Percentiles rank a stretch among this genome's conserved stretches.
Evolutionary conservation across 768 basidiomycete genomes (phyloP).

Genomic region (Amanita fuliginea): DNA sequence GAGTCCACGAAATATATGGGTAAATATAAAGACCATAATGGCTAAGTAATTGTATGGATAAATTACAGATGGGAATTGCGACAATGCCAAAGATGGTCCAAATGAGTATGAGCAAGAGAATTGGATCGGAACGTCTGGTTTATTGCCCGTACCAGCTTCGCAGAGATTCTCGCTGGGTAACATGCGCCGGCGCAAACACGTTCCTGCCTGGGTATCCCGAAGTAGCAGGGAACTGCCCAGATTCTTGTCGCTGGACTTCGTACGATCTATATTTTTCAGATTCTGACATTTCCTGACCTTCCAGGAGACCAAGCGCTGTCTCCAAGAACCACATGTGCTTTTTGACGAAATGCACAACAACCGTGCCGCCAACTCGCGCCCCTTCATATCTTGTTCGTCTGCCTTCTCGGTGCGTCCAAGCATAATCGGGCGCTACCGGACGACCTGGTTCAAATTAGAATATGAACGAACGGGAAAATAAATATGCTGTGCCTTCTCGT

Average conservation of each 20-base stretch:
- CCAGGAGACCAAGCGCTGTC: conserved; percentile 80
- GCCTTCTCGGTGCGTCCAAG: conserved; percentile 69
- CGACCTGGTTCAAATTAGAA: conserved; percentile 27
- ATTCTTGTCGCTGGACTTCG: conserved; percentile 1
- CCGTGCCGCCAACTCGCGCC: conserved; percentile 78
- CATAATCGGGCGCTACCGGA: conserved; percentile 47
- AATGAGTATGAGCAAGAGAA: not conserved
- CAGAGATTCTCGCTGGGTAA: not conserved
- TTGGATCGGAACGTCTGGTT: not conserved
- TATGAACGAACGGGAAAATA: conserved; percentile 1
- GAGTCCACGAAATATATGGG: not conserved
- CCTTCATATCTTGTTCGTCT: conserved; percentile 50
- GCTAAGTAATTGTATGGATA: conserved; percentile 4
- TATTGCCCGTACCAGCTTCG: not conserved
- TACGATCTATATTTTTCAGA: conserved; percentile 27
- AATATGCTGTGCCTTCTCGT: conserved; percentile 40
- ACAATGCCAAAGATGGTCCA: not conserved
- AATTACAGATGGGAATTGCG: conserved; percentile 3
- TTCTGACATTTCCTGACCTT: conserved; percentile 63
- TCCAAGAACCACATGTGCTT: conserved; percentile 95
- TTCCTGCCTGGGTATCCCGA: not conserved
- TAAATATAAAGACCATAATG: not conserved
- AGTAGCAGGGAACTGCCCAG: not conserved
- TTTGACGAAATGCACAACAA: conserved; percentile 97
- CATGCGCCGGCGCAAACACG: not conserved